Base-by-base conservation (phyloP, 2,329 filamentous ascomycete species). In the Ramichloridium luteum region DNA sequence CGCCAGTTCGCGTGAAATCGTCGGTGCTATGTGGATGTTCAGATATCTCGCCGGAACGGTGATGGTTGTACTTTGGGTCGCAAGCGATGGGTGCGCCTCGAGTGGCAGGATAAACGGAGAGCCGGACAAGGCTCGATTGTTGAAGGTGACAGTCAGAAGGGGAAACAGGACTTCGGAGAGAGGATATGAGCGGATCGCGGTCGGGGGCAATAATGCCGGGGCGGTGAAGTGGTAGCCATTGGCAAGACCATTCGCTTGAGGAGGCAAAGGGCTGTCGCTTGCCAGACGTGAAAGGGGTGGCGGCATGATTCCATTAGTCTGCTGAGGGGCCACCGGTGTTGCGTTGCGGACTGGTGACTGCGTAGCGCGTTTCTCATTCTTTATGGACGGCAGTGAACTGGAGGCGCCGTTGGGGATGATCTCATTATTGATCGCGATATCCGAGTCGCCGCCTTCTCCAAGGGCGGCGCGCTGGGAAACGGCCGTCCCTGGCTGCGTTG, bases 41-140 rank as follows among this genome's bases (percentile, higher is more conserved):
- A 72, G 75, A 46, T 85, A 74, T 28, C 67, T 70, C 2, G 68
- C 57, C 1, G 80, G 74, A 6, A 90, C 61, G 36, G 74, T 77
- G 34, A 90, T 62, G 4, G 81, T 80, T 25, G 80, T 63, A 4
- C 76, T 82, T 46, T 88, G 79, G 36, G 82, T 74, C 16, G 74
- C 68, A 46, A 78, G 67, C 12, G 67, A 70, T 5, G 72, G 60
- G 31, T 77, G 74, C 3, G 84, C 76, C 2, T 69, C 65, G 17
- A 93, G 60, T 20, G 72, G 68, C 33, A 81, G 61, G 18, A 70
- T 61, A 50, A 78, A 75, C 15, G 72, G 73, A 8, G 20, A 23
- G 8, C 20, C 20, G 20, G 20, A n/a, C n/a, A 23, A n/a, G 8
- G 20, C n/a, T n/a, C n/a, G n/a, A n/a, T n/a, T n/a, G n/a, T n/a